phyloP scores from a whole-genome alignment of 495 filamentous ascomycete species.

The Penicillium nucicola region DNA sequence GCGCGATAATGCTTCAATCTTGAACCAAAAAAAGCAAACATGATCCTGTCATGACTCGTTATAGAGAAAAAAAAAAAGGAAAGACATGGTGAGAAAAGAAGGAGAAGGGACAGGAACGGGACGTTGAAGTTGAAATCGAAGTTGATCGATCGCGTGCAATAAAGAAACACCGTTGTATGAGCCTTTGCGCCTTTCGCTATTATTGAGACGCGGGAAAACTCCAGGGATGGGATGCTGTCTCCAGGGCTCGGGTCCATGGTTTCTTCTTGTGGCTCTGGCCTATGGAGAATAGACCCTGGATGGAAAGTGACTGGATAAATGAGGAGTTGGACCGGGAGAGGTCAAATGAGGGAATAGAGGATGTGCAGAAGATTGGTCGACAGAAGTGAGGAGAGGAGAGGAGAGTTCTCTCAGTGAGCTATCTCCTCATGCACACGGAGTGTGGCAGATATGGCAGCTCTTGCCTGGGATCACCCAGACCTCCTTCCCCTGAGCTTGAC shows the following conservation, averaged over 20 bases:
- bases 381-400: background rate
- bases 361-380: background rate
- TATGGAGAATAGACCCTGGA: too few species aligned
- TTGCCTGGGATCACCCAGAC: slow-evolving; percentile 52
- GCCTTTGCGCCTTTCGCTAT: background rate
- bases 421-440: slow-evolving; percentile 32
- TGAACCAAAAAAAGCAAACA: slow-evolving; percentile 2
- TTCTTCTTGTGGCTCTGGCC: background rate
- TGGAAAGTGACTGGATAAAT: too few species aligned
- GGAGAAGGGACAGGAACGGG: too few species aligned
- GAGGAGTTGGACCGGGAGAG: too few species aligned
- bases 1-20: too few species aligned
- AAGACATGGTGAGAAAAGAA: too few species aligned
- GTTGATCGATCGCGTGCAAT: too few species aligned
- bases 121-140: too few species aligned
- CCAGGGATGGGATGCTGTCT: too few species aligned
- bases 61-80: background rate
- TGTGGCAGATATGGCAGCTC: slow-evolving; percentile 45
- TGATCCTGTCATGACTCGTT: background rate
- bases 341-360: background rate
- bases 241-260: too few species aligned
- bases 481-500: slow-evolving; percentile 35
- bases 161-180: background rate
- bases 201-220: too few species aligned
- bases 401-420: too few species aligned